Conservation (phyloP, 176 grass and related monocot genomes). For the Ananas comosus region DNA sequence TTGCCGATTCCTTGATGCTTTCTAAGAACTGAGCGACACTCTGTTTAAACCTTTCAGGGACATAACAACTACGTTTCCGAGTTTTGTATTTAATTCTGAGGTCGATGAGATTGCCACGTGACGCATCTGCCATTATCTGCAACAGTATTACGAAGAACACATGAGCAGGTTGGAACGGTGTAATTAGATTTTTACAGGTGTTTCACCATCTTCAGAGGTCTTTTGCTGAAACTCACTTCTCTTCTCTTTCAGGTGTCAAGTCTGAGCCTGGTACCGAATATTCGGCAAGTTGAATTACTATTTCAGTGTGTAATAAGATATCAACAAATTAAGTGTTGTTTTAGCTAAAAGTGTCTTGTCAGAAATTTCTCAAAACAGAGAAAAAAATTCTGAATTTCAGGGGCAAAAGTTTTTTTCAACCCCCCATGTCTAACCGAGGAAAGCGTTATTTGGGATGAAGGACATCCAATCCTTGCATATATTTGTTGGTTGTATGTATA, state of each 20-base stretch:
- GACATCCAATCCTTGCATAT: too few relatives aligned
- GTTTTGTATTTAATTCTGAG: slow-evolving; percentile 85
- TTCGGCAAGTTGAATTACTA: too few relatives aligned
- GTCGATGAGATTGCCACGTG: slow-evolving; percentile 73
- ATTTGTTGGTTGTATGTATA: too few relatives aligned
- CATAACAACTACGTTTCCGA: slow-evolving; percentile 98
- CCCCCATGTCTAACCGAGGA: too few relatives aligned
- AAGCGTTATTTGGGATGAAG: too few relatives aligned
- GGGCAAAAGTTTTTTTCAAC: too few relatives aligned
- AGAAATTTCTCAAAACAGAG: too few relatives aligned
- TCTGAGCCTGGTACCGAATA: background rate
- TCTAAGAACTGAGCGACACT: background rate
- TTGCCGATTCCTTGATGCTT: background rate
- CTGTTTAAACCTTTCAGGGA: slow-evolving; percentile 49
- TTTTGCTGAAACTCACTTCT: background rate
- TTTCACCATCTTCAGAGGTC: background rate
- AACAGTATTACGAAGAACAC: background rate
- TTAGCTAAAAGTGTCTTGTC: too few relatives aligned
- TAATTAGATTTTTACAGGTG: background rate
- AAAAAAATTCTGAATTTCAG: too few relatives aligned
- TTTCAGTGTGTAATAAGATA: too few relatives aligned
- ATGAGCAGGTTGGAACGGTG: background rate
- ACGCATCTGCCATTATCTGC: background rate
- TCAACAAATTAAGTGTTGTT: too few relatives aligned
- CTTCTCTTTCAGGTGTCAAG: background rate